phyloP scores from a whole-genome alignment of 306 rosid species.

The Canavalia ensiformis region DNA sequence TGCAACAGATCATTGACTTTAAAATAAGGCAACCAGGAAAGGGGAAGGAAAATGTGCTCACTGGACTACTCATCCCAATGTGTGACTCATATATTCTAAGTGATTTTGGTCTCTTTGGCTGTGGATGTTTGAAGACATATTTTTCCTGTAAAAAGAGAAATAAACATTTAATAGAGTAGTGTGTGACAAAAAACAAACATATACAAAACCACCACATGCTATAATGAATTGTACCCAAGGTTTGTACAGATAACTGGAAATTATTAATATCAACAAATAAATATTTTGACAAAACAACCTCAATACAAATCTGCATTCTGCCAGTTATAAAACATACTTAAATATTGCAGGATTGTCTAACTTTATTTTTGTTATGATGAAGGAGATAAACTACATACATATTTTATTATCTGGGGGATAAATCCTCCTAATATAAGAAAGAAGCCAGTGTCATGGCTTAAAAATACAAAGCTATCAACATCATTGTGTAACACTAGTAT shows the following conservation, averaged over 20 bases:
- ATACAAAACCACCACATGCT: too few species aligned
- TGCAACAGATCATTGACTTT: conserved; percentile 27
- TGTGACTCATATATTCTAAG: conserved; percentile 96
- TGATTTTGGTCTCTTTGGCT: conserved; percentile 89
- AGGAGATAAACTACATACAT: conserved; percentile 6
- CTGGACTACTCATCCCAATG: conserved; percentile 98
- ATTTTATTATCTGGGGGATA: background rate
- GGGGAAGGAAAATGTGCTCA: conserved; percentile 49
- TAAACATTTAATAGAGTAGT: conserved; percentile 31
- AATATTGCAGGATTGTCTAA: conserved; percentile 38
- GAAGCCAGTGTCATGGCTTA: background rate
- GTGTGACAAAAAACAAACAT: conserved; percentile 36
- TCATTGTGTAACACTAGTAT: conserved; percentile 16
- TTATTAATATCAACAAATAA: conserved; percentile 15
- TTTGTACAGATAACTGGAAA: too few species aligned
- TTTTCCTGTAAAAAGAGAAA: conserved; percentile 69
- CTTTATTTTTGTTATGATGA: conserved; percentile 1
- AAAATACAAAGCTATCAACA: conserved; percentile 31
- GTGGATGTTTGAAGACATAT: conserved; percentile 83
- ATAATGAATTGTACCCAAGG: too few species aligned
- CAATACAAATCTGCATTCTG: conserved; percentile 25
- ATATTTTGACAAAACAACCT: conserved; percentile 32
- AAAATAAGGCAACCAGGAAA: background rate
- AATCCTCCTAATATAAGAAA: conserved; percentile 22
- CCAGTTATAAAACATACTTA: conserved; percentile 31